Conservation (phyloP, 352 stramenopile species). For the Peronospora destructor region DNA sequence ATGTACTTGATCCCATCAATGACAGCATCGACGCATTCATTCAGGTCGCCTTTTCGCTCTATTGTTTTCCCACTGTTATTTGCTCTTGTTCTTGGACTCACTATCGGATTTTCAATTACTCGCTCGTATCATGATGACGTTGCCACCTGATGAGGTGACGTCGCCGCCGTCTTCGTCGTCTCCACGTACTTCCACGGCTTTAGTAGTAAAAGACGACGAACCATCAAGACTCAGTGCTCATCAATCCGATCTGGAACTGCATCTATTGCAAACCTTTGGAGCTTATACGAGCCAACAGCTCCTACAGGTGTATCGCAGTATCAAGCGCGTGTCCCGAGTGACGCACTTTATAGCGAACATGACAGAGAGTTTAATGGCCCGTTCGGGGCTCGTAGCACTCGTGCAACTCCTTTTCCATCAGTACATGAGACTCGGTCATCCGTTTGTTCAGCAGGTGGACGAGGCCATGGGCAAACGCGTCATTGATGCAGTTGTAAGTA, state of each 20-base stretch:
- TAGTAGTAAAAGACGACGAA: constrained; percentile 9
- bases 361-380: constrained; percentile 43
- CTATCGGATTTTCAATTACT: not conserved
- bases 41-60: not conserved
- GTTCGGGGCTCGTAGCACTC: constrained; percentile 32
- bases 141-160: constrained; percentile 25
- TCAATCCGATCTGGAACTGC: constrained; percentile 54
- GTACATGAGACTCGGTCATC: constrained; percentile 49
- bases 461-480: constrained; percentile 55
- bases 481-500: constrained; percentile 43
- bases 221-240: constrained; percentile 3
- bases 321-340: constrained; percentile 48
- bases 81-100: too few species aligned
- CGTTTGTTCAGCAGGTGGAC: constrained; percentile 47
- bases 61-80: too few species aligned
- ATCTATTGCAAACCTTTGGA: constrained; percentile 48
- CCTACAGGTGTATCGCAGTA: constrained; percentile 32
- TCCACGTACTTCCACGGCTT: constrained; percentile 12
- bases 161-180: constrained; percentile 12
- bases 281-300: constrained; percentile 34
- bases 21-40: constrained; percentile 12
- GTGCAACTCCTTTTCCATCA: constrained; percentile 46
- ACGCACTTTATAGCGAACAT: constrained; percentile 39
- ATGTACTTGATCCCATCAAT: constrained; percentile 3
- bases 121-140: constrained; percentile 19